These are phyloP conservation scores for Pulveroboletus sp. DNA, from an alignment of 768 basidiomycete genomes.

Conservation along the genomic window DNA sequence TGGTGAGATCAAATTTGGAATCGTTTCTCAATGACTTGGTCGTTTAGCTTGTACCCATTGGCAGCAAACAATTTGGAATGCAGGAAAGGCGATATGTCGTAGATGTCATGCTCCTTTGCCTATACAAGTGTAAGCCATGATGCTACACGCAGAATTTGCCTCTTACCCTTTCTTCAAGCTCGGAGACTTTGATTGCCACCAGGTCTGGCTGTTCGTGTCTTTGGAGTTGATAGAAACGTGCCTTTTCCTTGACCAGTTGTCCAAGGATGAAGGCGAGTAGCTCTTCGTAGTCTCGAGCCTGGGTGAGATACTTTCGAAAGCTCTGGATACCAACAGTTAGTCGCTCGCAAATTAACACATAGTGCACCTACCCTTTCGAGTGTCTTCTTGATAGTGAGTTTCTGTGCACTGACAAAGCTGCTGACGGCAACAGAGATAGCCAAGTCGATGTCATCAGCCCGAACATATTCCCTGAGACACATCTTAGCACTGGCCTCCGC, in stretches of 20 bases:
- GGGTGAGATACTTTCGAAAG: slow-evolving; percentile 96
- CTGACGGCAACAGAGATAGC: slow-evolving; percentile 95
- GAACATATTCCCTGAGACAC: slow-evolving; percentile 94
- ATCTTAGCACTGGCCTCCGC: slow-evolving; percentile 98
- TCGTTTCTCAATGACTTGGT: slow-evolving; percentile 67
- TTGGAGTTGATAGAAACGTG: slow-evolving; percentile 77
- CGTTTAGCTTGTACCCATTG: slow-evolving; percentile 83
- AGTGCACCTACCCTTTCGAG: slow-evolving; percentile 74
- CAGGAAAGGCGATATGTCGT: slow-evolving; percentile 84
- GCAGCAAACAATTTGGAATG: slow-evolving; percentile 77
- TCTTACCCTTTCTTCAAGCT: slow-evolving; percentile 85
- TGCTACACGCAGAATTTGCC: background rate
- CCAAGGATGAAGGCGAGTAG: slow-evolving; percentile 92
- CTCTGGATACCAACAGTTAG: slow-evolving; percentile 48
- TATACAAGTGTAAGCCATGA: slow-evolving; percentile 30
- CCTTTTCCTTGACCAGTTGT: slow-evolving; percentile 89
- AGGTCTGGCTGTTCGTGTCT: slow-evolving; percentile 74
- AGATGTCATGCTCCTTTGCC: slow-evolving; percentile 98
- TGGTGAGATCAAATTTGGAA: slow-evolving; percentile 44
- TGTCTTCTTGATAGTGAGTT: slow-evolving; percentile 98
- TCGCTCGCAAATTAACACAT: background rate
- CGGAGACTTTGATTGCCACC: slow-evolving; percentile 71
- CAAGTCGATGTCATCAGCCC: slow-evolving; percentile 93
- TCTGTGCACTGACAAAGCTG: slow-evolving; percentile 95
- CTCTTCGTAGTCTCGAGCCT: slow-evolving; percentile 95